Conservation (phyloP, 352 stramenopile species). For the Globisporangium heterothallicum region DNA sequence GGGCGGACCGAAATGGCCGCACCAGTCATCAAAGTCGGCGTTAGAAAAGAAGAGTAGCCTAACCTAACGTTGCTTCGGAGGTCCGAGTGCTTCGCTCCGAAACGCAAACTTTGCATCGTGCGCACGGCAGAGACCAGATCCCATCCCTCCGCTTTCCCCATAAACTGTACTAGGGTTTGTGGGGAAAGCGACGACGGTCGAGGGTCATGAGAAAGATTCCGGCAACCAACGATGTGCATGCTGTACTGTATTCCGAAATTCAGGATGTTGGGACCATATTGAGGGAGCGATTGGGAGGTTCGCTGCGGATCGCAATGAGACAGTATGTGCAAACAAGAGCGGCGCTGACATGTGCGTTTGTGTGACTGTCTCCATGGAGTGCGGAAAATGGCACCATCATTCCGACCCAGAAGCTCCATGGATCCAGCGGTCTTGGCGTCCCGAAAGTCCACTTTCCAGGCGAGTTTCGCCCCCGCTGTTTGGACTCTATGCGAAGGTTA, state of each 20-base stretch:
- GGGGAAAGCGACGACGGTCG: too few species aligned
- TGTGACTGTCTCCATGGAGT: too few species aligned
- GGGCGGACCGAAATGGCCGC: slow-evolving; percentile 1
- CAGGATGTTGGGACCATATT: too few species aligned
- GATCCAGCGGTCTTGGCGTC: not conserved
- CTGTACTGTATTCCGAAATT: too few species aligned
- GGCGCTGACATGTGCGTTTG: too few species aligned
- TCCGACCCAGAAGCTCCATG: not conserved
- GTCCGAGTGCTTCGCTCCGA: not conserved
- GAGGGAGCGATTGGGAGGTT: too few species aligned
- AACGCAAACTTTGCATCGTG: not conserved
- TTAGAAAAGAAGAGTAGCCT: not conserved
- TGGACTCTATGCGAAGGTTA: slow-evolving; percentile 11
- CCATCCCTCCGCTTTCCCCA: too few species aligned
- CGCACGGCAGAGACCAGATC: not conserved
- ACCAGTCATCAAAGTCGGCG: not conserved
- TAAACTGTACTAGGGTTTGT: too few species aligned
- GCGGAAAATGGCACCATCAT: not conserved
- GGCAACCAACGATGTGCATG: too few species aligned
- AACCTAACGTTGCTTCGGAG: not conserved
- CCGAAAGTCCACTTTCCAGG: not conserved
- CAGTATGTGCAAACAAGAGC: not conserved
- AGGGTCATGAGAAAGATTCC: too few species aligned
- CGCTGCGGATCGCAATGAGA: not conserved
- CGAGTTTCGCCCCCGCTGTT: slow-evolving; percentile 3